phyloP scores from a whole-genome alignment of 257 asterid genomes.

The Handroanthus guayacan region DNA sequence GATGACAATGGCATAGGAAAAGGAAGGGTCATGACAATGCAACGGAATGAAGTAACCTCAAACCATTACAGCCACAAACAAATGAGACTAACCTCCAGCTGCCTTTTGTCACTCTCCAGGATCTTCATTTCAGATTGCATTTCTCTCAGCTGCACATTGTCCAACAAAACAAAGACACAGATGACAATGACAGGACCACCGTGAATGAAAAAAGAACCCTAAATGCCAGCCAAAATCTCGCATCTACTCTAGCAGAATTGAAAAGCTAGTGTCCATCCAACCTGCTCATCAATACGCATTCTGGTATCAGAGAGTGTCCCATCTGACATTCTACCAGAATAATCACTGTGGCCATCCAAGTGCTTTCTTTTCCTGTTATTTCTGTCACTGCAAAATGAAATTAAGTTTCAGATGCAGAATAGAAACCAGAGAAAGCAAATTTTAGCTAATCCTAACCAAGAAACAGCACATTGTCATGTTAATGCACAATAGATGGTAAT shows the following conservation, averaged over 20 bases:
- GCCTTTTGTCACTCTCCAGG: constrained; percentile 64
- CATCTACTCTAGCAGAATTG: constrained; percentile 24
- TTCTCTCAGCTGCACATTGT: constrained; percentile 67
- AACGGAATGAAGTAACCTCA: neutral
- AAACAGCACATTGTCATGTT: neutral
- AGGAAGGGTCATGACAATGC: neutral
- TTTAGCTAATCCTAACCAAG: neutral
- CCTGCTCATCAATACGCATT: constrained; percentile 68
- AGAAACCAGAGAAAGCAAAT: constrained; percentile 21
- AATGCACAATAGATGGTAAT: neutral
- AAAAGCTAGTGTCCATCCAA: constrained; percentile 35
- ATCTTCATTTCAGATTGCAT: constrained; percentile 60
- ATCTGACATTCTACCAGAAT: constrained; percentile 65
- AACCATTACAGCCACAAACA: constrained; percentile 27
- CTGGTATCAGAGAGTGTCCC: constrained; percentile 58
- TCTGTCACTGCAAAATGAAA: constrained; percentile 53
- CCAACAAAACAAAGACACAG: constrained; percentile 35
- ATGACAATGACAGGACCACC: constrained; percentile 25
- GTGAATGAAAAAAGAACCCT: constrained; percentile 12
- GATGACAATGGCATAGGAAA: neutral
- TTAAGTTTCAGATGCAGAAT: constrained; percentile 26
- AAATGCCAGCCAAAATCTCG: constrained; percentile 10
- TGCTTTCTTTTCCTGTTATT: constrained; percentile 65
- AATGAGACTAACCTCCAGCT: constrained; percentile 76
- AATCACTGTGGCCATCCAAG: constrained; percentile 66